Base-by-base conservation (phyloP, 2,329 filamentous ascomycete species). In the Arthrobotrys entomopaga region DNA sequence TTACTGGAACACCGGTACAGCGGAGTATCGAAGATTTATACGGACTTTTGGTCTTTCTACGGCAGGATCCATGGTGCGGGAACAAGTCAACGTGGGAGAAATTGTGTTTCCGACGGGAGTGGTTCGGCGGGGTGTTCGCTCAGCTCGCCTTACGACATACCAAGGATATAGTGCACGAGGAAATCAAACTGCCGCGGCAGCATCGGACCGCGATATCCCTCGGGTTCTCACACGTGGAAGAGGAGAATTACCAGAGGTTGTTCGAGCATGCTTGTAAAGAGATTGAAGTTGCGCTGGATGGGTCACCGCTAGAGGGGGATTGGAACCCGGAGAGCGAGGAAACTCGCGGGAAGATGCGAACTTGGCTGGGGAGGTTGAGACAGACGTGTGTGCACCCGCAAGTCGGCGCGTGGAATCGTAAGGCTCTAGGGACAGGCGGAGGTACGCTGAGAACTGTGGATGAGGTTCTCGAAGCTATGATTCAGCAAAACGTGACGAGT, bases 201-300 rank as follows among this genome's bases (percentile, higher is more conserved):
- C 93, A 91, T 79, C 88, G 95, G 8, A 89, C 92, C 4, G 65
- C 59, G 1, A 75, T 76, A 89, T 96, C 10, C 91, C 98, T 69
- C 95, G 90, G 0, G 89, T 97, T 80, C 92, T 95, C 0, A 96
- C 88, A 91, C 0, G 87, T 98, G 10, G 95, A 98, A 80, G 91
- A 97, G 79, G 92, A 97, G 79, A 89, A 96, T 79, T 98, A 98
- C 79, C 85, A 86, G 48, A 87, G 88, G 5, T 81, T 96, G 1
- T 93, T 94, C 79, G 86, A 88, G 54, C 84, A 91, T 75, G 92
- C 97, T 87, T 88, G 88, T 59, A 85, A 88, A 26, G 87, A 87
- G 0, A 91, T 89, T 75, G 88, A 87, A 0, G 81, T 98, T 5
- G 85, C 88, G 77, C 78, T 83, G 0, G 83, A 87, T 10, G 70